A percentile compares a stretch with the other conserved stretches of the same genome.
These are phyloP conservation scores for Cicer cuneatum DNA, from an alignment of 306 rosid genomes.

Conservation along the genomic window DNA sequence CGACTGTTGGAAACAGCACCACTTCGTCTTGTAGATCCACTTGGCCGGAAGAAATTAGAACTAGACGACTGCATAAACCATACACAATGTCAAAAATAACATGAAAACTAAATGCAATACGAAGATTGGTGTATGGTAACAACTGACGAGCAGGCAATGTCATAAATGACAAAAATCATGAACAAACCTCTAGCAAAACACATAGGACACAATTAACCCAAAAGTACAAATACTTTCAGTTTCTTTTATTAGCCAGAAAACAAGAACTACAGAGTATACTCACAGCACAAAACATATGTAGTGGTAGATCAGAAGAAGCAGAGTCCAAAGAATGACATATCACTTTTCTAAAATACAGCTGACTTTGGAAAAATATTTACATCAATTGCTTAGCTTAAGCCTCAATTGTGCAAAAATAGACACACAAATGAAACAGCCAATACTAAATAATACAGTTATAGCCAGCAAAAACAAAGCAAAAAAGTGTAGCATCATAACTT, in stretches of 20 bases:
- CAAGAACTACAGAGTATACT: conserved; percentile 5
- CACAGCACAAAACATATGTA: conserved; percentile 13
- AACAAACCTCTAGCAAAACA: conserved; percentile 22
- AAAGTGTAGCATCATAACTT: conserved; percentile 12
- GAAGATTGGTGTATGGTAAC: neutral
- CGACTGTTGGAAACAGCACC: conserved; percentile 74
- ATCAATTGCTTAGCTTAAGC: conserved; percentile 13
- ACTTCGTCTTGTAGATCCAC: conserved; percentile 83
- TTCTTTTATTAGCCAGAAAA: conserved; percentile 35
- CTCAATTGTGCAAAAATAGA: conserved; percentile 9
- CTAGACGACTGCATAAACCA: conserved; percentile 64
- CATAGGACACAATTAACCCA: conserved; percentile 15
- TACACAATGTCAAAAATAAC: conserved; percentile 28
- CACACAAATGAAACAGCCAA: conserved; percentile 15
- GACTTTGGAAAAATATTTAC: conserved; percentile 7
- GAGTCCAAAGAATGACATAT: neutral
- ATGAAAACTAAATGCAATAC: conserved; percentile 25
- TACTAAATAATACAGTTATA: conserved; percentile 1
- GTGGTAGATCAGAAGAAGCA: conserved; percentile 7
- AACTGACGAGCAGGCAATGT: neutral
- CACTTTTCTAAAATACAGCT: conserved; percentile 31
- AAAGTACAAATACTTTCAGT: conserved; percentile 9
- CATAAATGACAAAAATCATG: conserved; percentile 23
- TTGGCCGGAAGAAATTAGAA: conserved; percentile 64
- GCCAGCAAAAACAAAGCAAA: conserved; percentile 13